Conservation (phyloP, 805 yeast genomes). For the Brettanomyces custersianus region DNA sequence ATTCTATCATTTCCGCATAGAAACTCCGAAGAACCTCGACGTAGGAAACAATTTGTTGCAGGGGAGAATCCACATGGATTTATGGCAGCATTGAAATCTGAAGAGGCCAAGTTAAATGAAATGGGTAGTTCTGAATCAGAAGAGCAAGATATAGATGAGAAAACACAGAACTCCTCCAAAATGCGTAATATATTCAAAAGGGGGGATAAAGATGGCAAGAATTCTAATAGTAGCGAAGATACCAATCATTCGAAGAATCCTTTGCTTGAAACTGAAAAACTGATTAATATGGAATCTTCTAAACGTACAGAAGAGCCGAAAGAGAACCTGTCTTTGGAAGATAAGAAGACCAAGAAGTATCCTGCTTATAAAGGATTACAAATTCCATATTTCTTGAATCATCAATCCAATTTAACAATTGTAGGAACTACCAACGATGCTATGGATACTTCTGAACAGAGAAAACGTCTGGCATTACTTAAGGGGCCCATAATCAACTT, state of each 20-base stretch:
- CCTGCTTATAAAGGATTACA: slow-evolving; percentile 27
- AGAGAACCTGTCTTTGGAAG: slow-evolving; percentile 16
- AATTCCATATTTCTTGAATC: slow-evolving; percentile 30
- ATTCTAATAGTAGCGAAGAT: too few relatives aligned
- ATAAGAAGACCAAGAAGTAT: slow-evolving; percentile 13
- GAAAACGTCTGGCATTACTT: slow-evolving; percentile 69
- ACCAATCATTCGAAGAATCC: not conserved
- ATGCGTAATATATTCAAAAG: not conserved
- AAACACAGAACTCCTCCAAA: not conserved
- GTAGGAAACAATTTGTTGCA: slow-evolving; percentile 29
- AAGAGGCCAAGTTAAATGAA: slow-evolving; percentile 2
- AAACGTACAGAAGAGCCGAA: not conserved
- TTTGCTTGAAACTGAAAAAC: not conserved
- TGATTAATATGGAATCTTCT: not conserved
- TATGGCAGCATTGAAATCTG: slow-evolving; percentile 15
- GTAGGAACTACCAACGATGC: slow-evolving; percentile 35
- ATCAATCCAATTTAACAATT: slow-evolving; percentile 35
- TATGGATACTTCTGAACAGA: slow-evolving; percentile 49
- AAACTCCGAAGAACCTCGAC: slow-evolving; percentile 23
- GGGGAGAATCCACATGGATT: slow-evolving; percentile 35
- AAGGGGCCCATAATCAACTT: slow-evolving; percentile 80
- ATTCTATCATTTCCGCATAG: slow-evolving; percentile 40
- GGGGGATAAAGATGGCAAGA: not conserved
- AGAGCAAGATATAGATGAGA: not conserved
- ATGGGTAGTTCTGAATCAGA: not conserved